Evolutionary conservation across 331 rosid species (phyloP), one percentile per base, ranked within the genome.

Genomic region (Malus hybrid): DNA sequence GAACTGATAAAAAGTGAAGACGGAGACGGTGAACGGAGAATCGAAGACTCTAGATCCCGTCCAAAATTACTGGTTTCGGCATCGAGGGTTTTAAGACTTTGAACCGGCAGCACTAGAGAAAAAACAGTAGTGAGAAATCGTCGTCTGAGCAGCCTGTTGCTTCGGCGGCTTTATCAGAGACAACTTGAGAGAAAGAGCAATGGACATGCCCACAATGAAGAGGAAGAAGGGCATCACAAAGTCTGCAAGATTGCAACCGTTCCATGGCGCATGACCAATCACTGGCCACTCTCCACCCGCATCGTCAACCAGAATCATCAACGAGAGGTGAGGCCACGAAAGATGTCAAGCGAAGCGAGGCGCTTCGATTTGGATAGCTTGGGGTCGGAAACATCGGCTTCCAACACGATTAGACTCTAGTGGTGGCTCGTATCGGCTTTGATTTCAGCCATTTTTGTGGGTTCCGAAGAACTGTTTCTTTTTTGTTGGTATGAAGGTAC

Each of bases 271-370:
- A 75, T 94, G 99, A 56, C 85, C 89, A 76, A 94, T 91, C 91
- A 85, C 31, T 15, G 93, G 96, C 99, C 99, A 94, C 61, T 94
- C 83, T 66, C 81, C 99, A 63, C 99, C 93, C 2, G 93, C 97
- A 86, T 91, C 93, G 80, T 94, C 99, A 27, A 94, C 99, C 87
- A 94, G 85, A 57, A 94, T 87, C 97, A 94, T 94, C 87, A 94
- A 81, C 84, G 88, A 86, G 33, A 94, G 16, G 97, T 90, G 79
- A 94, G 96, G 67, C 99, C 99, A 11, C 99, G 96, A 69, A 91
- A 91, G 86, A 92, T 85, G 80, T 94, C 96, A n/a, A 94, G 90
- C 9, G 99, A 91, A 15, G 89, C 91, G 16, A 92, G 85, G 2
- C 99, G 99, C 85, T 83, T 90, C 27, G 93, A 22, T 76, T 80